phyloP scores from a whole-genome alignment of 176 grass and related monocot genomes.

The Pontederia paniculata region DNA sequence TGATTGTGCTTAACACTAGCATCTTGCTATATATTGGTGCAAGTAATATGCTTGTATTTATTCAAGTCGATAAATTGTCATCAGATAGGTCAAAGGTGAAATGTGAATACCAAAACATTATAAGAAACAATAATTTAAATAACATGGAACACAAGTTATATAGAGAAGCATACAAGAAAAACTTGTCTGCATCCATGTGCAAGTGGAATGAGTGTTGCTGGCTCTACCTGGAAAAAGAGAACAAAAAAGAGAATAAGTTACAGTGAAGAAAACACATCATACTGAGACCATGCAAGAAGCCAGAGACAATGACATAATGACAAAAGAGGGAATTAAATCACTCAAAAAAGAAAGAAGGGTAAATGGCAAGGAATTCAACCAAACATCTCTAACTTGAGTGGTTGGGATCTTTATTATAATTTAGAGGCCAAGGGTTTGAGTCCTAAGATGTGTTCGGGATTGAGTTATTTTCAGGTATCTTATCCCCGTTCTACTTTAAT shows the following conservation, averaged over 20 bases:
- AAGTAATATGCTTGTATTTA: too few relatives aligned
- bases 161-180: slow-evolving; percentile 59
- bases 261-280: not conserved
- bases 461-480: too few relatives aligned
- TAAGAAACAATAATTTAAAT: not conserved
- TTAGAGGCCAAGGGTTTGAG: too few relatives aligned
- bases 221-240: slow-evolving; percentile 56
- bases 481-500: too few relatives aligned
- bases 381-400: not conserved
- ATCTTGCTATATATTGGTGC: too few relatives aligned
- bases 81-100: not conserved
- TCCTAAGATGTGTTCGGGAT: too few relatives aligned
- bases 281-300: too few relatives aligned
- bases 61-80: too few relatives aligned
- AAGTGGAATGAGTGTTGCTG: slow-evolving; percentile 73
- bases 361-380: slow-evolving; percentile 8
- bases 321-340: too few relatives aligned
- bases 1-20: too few relatives aligned
- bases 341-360: slow-evolving; percentile 2
- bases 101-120: slow-evolving; percentile 1
- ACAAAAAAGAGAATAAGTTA: not conserved
- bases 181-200: slow-evolving; percentile 93
- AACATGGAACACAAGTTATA: not conserved
- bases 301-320: too few relatives aligned
- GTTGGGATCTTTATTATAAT: too few relatives aligned